A percentile compares a stretch with the other conserved stretches of the same genome.
These are phyloP conservation scores for Melastoma malabathricum DNA, from an alignment of 345 rosid genomes.

Conservation along the genomic window DNA sequence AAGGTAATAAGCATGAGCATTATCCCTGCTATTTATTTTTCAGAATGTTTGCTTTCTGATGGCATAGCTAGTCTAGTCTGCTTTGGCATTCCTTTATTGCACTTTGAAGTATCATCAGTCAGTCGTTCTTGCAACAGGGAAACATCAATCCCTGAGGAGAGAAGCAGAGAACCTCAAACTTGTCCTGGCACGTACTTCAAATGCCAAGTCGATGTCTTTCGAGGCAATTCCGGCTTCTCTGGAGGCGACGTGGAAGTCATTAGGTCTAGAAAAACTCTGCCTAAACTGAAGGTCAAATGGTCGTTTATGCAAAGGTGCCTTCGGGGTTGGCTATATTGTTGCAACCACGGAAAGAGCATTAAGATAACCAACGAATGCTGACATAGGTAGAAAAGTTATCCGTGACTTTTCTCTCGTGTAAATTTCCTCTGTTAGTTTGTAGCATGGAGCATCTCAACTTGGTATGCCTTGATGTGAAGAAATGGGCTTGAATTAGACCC, in stretches of 20 bases:
- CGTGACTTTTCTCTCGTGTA: too few species aligned
- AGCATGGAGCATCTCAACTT: too few species aligned
- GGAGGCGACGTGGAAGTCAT: constrained; percentile 34
- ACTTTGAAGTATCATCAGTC: background rate
- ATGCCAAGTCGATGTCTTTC: constrained; percentile 12
- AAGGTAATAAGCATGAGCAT: constrained; percentile 25
- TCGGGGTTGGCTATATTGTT: too few species aligned
- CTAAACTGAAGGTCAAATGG: constrained; percentile 20
- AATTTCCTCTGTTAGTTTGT: too few species aligned
- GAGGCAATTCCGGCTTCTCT: constrained; percentile 20
- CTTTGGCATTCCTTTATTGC: background rate
- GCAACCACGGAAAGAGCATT: too few species aligned
- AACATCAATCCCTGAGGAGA: constrained; percentile 41
- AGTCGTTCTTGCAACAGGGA: constrained; percentile 18
- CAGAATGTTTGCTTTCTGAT: background rate
- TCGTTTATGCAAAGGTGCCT: too few species aligned
- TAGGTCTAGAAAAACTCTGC: constrained; percentile 40
- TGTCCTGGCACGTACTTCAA: constrained; percentile 19
- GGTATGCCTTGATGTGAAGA: too few species aligned
- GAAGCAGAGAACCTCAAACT: constrained; percentile 47
- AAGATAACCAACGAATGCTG: too few species aligned
- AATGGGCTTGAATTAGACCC: too few species aligned
- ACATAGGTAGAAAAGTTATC: too few species aligned
- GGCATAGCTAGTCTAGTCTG: background rate
- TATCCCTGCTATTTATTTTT: background rate